Base-by-base conservation (phyloP, 73 alveolate species). In the Paramecium tetraurelia region DNA sequence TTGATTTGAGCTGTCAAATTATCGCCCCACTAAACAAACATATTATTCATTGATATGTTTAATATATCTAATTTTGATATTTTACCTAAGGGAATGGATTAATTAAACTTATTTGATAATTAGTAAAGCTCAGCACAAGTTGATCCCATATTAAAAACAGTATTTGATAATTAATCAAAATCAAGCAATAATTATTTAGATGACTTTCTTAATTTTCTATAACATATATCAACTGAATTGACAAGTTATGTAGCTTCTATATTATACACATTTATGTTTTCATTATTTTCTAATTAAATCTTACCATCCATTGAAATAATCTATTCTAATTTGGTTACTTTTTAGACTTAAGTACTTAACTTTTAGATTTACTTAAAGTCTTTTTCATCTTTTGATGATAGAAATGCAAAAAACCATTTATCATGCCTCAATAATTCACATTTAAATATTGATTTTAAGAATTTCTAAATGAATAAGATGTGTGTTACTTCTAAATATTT, bases 21-120 rank as follows among this genome's bases (percentile, higher is more conserved):
- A 48, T 80, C 46, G n/a, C 90, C 90, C 90, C 90, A 80, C 27
- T 80, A 80, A 3, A 80, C 90, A 24, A 80, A 7, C 75, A 80
- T 44, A 48, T 80, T 80, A 5, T 80, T 80, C 90, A 80, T 31
- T 21, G 70, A 22, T n/a, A 80, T 80, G 20, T 44, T 44, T 35
- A 80, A 22, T 44, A 44, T 46, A 44, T 80, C 90, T 43, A 80
- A 31, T 35, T 80, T 5, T 14, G 48, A 27, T n/a, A 80, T 31
- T 24, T 80, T 80, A 31, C 90, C 90, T 31, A 6, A 20, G 10
- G 63, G 46, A 27, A 80, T 44, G 0, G 75, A 31, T 46, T 80
- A 24, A 80, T 80, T 80, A 80, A 80, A 80, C 44, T 80, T 43
- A 80, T 80, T 80, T n/a, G 76, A 41, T 7, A 48, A 11, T 24